A percentile compares a stretch with the other conserved stretches of the same genome.
Evolutionary conservation across 306 rosid species (phyloP).

Genomic region (Sophora flavescens): DNA sequence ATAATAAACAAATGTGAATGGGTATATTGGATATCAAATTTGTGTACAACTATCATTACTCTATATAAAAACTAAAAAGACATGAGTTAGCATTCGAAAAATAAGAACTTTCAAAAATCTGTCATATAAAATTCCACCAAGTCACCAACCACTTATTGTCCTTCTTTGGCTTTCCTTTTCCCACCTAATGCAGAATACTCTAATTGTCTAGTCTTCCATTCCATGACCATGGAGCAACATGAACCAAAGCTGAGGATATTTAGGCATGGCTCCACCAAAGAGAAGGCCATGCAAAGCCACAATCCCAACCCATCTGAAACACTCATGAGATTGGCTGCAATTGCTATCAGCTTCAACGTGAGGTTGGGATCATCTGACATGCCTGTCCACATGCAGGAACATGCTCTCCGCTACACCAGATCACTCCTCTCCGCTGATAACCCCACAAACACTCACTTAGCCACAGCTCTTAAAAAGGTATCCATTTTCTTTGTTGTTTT

Average conservation of each 20-base stretch:
- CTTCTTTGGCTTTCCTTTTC: not conserved
- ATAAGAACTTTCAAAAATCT: too few species aligned
- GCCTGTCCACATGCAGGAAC: constrained; percentile 71
- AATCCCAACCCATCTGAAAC: constrained; percentile 12
- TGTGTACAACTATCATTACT: too few species aligned
- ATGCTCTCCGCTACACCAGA: constrained; percentile 58
- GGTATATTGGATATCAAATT: too few species aligned
- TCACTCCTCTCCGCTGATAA: constrained; percentile 48
- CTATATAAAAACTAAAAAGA: too few species aligned
- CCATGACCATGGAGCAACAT: constrained; percentile 42
- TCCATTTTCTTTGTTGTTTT: not conserved
- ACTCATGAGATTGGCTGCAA: constrained; percentile 57
- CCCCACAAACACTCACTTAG: constrained; percentile 56
- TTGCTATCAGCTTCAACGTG: constrained; percentile 64
- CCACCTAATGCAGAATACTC: not conserved
- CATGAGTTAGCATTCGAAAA: too few species aligned
- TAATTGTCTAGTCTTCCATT: not conserved
- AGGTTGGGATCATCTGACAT: constrained; percentile 71
- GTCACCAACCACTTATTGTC: constrained; percentile 6
- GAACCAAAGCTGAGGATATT: not conserved
- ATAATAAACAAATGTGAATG: too few species aligned
- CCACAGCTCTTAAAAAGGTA: constrained; percentile 75
- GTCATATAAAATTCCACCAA: not conserved
- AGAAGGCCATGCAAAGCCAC: not conserved
- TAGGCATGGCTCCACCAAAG: constrained; percentile 23